phyloP scores from a whole-genome alignment of 306 rosid species.

The Dryas drummondii region DNA sequence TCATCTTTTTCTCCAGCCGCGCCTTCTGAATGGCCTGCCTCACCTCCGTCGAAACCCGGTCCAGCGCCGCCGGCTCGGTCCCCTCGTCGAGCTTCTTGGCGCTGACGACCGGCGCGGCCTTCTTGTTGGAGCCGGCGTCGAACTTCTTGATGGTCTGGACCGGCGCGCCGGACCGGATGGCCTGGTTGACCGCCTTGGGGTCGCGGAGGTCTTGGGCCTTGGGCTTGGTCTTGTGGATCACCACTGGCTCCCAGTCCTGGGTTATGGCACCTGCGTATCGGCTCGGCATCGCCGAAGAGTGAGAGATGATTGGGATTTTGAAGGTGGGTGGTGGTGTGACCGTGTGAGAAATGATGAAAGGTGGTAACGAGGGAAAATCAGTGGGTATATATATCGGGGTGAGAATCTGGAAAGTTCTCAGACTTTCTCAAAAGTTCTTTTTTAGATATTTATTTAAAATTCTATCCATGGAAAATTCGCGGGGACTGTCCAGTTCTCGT shows the following conservation, averaged over 20 bases:
- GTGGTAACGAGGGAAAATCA: rapidly evolving
- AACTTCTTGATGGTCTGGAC: slow-evolving; percentile 60
- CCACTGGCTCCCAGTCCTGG: slow-evolving; percentile 83
- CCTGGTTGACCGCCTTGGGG: slow-evolving; percentile 71
- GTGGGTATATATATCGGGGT: not conserved
- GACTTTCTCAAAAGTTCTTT: slow-evolving; percentile 14
- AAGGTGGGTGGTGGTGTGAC: too few relatives aligned
- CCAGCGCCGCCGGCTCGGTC: slow-evolving; percentile 65
- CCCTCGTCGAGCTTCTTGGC: slow-evolving; percentile 73
- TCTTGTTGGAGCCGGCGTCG: slow-evolving; percentile 64
- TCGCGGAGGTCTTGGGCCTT: slow-evolving; percentile 58
- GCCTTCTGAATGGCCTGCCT: slow-evolving; percentile 73
- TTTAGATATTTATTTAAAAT: not conserved
- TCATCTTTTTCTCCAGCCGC: slow-evolving; percentile 73
- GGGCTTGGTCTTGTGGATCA: slow-evolving; percentile 59
- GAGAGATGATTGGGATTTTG: not conserved
- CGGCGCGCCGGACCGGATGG: slow-evolving; percentile 59
- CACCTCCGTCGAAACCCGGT: slow-evolving; percentile 57
- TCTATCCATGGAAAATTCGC: not conserved
- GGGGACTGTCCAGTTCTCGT: not conserved
- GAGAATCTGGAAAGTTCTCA: slow-evolving; percentile 16
- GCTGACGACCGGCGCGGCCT: slow-evolving; percentile 41
- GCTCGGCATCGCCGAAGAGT: slow-evolving; percentile 51
- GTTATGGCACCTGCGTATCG: slow-evolving; percentile 54
- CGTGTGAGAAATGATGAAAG: not conserved